Conservation (phyloP, 495 filamentous ascomycete species). For the Geoglossum glabrum region DNA sequence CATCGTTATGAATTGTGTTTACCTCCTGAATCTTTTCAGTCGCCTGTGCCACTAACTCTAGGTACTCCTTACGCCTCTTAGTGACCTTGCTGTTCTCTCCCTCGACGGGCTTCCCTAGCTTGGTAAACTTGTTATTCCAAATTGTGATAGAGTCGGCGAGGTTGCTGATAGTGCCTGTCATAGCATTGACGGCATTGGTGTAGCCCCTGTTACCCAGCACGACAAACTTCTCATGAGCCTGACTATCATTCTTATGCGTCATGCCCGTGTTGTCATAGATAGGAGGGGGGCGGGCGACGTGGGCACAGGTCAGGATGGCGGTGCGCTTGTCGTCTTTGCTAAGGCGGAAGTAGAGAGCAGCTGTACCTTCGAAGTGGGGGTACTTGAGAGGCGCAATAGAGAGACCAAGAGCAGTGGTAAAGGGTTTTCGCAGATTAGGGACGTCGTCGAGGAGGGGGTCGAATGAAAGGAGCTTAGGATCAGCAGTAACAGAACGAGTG, state of each 20-base stretch:
- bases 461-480: constrained; percentile 4
- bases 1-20: constrained; percentile 1
- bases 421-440: constrained; percentile 2
- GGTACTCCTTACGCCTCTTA: not conserved
- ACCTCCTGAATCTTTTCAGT: not conserved
- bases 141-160: not conserved
- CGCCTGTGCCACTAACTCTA: not conserved
- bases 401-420: not conserved
- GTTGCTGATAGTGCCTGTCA: not conserved
- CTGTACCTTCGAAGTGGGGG: not conserved
- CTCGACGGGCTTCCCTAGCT: not conserved
- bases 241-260: not conserved
- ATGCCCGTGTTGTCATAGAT: not conserved
- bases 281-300: not conserved
- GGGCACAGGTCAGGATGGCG: not conserved
- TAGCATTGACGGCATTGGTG: not conserved
- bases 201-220: not conserved
- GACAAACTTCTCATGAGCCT: not conserved
- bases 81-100: not conserved
- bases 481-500: not conserved
- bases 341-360: not conserved
- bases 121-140: not conserved
- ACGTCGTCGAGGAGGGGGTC: not conserved
- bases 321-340: not conserved
- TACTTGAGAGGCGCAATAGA: constrained; percentile 5